Evolutionary conservation across 1,284 basidiomycete genomes (phyloP).

Genomic region (Papiliotrema laurentii): DNA sequence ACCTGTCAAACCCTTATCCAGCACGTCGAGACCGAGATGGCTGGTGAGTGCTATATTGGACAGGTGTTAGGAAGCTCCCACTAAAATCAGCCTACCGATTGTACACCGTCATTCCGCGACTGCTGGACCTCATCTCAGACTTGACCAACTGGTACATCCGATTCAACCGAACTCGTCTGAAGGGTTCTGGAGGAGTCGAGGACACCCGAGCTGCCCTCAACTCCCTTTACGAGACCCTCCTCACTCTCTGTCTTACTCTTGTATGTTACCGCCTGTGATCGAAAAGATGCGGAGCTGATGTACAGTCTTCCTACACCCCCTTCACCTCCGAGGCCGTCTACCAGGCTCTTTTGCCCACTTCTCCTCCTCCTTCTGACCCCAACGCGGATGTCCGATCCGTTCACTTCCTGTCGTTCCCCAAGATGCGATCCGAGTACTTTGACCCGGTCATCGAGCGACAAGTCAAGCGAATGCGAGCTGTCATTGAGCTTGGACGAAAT

Average conservation of each 20-base stretch:
- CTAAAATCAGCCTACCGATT: slow-evolving; percentile 68
- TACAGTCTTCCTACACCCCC: slow-evolving; percentile 94
- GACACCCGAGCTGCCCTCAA: slow-evolving; percentile 89
- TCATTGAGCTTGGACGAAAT: slow-evolving; percentile 88
- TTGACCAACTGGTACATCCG: slow-evolving; percentile 99
- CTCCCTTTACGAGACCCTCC: slow-evolving; percentile 91
- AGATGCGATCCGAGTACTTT: slow-evolving; percentile 91
- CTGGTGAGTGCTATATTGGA: slow-evolving; percentile 48
- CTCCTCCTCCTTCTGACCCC: slow-evolving; percentile 66
- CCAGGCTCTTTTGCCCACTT: slow-evolving; percentile 79
- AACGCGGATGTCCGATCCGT: slow-evolving; percentile 79
- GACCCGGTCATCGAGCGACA: slow-evolving; percentile 94
- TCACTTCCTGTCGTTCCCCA: slow-evolving; percentile 93
- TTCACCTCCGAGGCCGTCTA: slow-evolving; percentile 98
- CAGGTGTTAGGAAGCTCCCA: neutral
- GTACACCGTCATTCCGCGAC: slow-evolving; percentile 95
- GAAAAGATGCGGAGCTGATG: slow-evolving; percentile 4
- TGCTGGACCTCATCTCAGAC: slow-evolving; percentile 90
- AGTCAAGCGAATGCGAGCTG: slow-evolving; percentile 88
- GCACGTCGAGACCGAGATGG: slow-evolving; percentile 91
- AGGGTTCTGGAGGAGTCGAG: slow-evolving; percentile 88
- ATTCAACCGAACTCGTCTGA: slow-evolving; percentile 92
- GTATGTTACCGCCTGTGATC: slow-evolving; percentile 50
- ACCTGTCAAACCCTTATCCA: slow-evolving; percentile 94
- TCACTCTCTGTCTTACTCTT: slow-evolving; percentile 92